phyloP scores from a whole-genome alignment of 176 grass and related monocot genomes.

The Paspalum notatum region DNA sequence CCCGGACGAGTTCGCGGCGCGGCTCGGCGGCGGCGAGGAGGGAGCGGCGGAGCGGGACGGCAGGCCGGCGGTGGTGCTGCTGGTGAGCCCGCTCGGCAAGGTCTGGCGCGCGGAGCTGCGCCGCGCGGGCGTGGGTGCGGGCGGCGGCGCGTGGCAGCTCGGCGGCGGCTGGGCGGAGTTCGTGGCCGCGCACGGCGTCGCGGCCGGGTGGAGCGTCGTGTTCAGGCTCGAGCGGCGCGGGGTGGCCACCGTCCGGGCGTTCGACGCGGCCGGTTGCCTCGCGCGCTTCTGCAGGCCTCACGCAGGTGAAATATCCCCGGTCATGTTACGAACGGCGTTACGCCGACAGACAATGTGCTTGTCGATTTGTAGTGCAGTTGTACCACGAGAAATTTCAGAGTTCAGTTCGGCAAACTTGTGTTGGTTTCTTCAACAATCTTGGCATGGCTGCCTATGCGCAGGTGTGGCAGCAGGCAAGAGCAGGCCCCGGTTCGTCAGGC shows the following conservation, averaged over 20 bases:
- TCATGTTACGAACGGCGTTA: too few relatives aligned
- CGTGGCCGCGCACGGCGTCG: constrained; percentile 33
- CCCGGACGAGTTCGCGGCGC: constrained; percentile 30
- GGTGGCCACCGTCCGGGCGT: constrained; percentile 34
- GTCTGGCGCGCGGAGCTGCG: constrained; percentile 37
- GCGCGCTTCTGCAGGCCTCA: constrained; percentile 6
- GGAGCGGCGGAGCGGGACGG: not conserved
- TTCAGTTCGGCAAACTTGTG: not conserved
- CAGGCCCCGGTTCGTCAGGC: constrained; percentile 39
- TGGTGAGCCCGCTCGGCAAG: constrained; percentile 47
- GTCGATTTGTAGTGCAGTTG: too few relatives aligned
- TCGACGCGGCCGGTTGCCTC: constrained; percentile 30
- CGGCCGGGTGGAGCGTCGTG: constrained; percentile 32
- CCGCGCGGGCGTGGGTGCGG: not conserved
- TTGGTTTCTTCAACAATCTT: not conserved
- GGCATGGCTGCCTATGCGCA: not conserved
- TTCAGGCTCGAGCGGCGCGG: constrained; percentile 31
- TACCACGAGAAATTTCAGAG: too few relatives aligned
- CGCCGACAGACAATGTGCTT: not conserved
- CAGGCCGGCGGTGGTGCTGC: not conserved
- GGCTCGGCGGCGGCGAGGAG: constrained; percentile 26
- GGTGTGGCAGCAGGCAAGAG: constrained; percentile 6
- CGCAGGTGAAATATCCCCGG: not conserved
- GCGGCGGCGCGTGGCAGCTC: constrained; percentile 15
- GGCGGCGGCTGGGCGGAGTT: constrained; percentile 35